These are phyloP conservation scores for Auriscalpium orientale DNA, from an alignment of 768 basidiomycete genomes.

Conservation along the genomic window DNA sequence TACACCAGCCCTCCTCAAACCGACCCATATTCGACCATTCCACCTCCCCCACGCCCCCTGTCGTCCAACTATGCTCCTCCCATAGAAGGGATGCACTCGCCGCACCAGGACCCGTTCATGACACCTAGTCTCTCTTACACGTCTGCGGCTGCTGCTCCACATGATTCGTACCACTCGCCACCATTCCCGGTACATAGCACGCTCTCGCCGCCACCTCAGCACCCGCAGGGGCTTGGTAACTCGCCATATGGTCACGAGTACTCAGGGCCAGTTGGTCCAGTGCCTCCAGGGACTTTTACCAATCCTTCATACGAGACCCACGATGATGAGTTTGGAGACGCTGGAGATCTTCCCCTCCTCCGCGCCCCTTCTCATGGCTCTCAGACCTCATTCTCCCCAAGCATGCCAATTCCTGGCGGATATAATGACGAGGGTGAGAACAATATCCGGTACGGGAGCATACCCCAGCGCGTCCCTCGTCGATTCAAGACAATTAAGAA, in stretches of 20 bases:
- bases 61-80: constrained; percentile 16
- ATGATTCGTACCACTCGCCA: constrained; percentile 4
- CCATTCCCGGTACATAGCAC: constrained; percentile 6
- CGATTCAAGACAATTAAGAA: constrained; percentile 92
- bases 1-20: constrained; percentile 28
- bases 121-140: constrained; percentile 11
- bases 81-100: constrained; percentile 15
- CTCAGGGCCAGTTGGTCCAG: constrained; percentile 26
- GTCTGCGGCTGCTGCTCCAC: constrained; percentile 19
- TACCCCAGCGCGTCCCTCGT: constrained; percentile 84
- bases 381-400: constrained; percentile 12
- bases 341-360: constrained; percentile 64
- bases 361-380: constrained; percentile 12
- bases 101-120: constrained; percentile 12
- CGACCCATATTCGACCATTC: not conserved
- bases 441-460: constrained; percentile 81
- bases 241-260: not conserved
- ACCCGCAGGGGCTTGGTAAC: not conserved
- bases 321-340: constrained; percentile 33
- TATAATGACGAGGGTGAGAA: constrained; percentile 36
- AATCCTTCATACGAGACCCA: constrained; percentile 34
- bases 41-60: constrained; percentile 8
- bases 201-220: constrained; percentile 6
- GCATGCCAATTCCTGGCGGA: constrained; percentile 36
- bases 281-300: too few species aligned